phyloP scores from a whole-genome alignment of 306 rosid species.

The Vigna trinervia region DNA sequence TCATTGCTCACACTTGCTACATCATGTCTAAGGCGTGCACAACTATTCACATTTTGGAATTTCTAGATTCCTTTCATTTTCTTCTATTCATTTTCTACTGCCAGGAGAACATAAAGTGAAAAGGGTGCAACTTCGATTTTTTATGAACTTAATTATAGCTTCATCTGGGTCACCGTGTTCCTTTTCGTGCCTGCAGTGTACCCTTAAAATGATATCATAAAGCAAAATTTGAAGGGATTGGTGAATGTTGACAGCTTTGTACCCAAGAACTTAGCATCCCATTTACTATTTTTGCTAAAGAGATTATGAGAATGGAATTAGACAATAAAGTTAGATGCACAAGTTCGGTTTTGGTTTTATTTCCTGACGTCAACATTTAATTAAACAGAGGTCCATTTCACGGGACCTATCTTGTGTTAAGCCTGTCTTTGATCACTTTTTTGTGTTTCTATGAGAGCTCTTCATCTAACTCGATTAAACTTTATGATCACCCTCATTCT shows the following conservation, averaged over 20 bases:
- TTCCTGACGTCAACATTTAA: conserved; percentile 42
- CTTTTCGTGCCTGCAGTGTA: conserved; percentile 28
- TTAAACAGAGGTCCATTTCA: conserved; percentile 38
- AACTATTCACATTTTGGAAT: conserved; percentile 34
- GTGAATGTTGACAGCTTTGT: conserved; percentile 8
- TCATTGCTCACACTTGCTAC: conserved; percentile 35
- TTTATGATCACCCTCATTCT: conserved; percentile 38
- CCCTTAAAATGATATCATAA: conserved; percentile 17
- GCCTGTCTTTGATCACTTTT: conserved; percentile 33
- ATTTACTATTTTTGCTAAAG: conserved; percentile 30
- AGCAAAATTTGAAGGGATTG: conserved; percentile 20
- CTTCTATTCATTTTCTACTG: conserved; percentile 23
- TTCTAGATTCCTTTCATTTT: conserved; percentile 37
- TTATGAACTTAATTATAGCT: conserved; percentile 28
- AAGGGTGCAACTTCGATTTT: conserved; percentile 8
- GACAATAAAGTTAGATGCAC: conserved; percentile 38
- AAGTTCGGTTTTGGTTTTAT: conserved; percentile 36
- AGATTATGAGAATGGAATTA: conserved; percentile 11
- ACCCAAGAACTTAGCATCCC: background rate
- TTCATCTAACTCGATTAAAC: conserved; percentile 43
- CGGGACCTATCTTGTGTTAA: conserved; percentile 53
- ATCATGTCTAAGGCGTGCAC: conserved; percentile 33
- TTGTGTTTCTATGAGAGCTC: conserved; percentile 48
- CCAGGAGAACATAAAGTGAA: conserved; percentile 5
- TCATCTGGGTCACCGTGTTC: conserved; percentile 38